Evolutionary conservation across 345 rosid genomes (phyloP).

Genomic region (Carallia pectinifolia): DNA sequence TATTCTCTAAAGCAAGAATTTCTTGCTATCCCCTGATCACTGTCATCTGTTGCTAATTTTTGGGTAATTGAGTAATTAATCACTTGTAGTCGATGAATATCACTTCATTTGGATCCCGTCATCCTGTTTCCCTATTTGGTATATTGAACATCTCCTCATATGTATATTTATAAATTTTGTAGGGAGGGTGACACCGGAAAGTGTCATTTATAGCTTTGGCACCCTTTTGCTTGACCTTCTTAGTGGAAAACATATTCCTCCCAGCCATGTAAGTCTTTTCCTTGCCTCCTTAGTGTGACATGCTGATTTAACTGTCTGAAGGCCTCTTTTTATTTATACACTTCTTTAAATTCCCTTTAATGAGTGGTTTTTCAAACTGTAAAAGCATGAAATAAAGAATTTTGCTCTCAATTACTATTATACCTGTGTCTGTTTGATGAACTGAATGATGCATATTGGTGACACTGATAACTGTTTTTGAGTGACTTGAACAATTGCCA

Average conservation of each 20-base stretch:
- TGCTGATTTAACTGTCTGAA: neutral
- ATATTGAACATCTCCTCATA: neutral
- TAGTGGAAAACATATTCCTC: conserved; percentile 96
- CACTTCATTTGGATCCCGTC: neutral
- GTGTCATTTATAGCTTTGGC: conserved; percentile 90
- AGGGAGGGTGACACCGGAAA: conserved; percentile 88
- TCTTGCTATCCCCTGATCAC: neutral
- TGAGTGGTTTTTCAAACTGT: no score
- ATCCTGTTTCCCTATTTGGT: neutral
- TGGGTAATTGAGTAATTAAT: neutral
- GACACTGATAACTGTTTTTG: no score
- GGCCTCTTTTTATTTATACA: neutral
- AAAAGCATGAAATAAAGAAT: no score
- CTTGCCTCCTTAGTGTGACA: neutral
- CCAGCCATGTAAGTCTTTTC: conserved; percentile 74
- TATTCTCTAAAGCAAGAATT: neutral
- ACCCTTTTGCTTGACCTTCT: conserved; percentile 89
- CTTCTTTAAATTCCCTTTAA: neutral
- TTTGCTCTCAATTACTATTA: no score
- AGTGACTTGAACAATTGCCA: no score
- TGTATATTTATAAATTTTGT: conserved; percentile 20
- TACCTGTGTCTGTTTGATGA: no score
- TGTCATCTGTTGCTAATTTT: neutral
- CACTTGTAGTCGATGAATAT: conserved; percentile 2
- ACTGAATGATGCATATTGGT: no score